These are phyloP conservation scores for Ustilago bromivora DNA, from an alignment of 1,284 basidiomycete species.

Conservation along the genomic window DNA sequence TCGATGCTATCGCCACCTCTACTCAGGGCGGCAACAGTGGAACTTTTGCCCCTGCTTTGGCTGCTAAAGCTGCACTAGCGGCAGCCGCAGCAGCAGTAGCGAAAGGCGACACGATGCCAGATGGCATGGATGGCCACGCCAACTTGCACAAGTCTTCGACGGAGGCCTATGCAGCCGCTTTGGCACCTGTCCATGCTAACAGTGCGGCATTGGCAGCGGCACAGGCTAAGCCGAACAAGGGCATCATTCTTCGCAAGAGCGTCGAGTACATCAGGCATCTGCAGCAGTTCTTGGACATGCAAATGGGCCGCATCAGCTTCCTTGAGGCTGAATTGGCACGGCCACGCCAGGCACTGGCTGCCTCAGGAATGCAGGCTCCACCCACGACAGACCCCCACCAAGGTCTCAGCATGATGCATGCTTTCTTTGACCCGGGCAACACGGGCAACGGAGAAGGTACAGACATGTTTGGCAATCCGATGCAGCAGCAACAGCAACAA, in stretches of 20 bases:
- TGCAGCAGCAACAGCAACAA: conserved; percentile 23
- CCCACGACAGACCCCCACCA: conserved; percentile 48
- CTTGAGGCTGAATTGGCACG: conserved; percentile 58
- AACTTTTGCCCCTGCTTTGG: conserved; percentile 50
- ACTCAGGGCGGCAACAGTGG: conserved; percentile 61
- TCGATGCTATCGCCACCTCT: conserved; percentile 63
- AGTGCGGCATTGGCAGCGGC: conserved; percentile 61
- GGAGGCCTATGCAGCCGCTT: conserved; percentile 50
- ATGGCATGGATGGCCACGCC: conserved; percentile 14
- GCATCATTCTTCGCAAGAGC: conserved; percentile 67
- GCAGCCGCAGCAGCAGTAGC: conserved; percentile 43
- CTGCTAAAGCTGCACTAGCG: conserved; percentile 51
- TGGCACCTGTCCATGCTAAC: conserved; percentile 59
- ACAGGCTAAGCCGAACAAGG: conserved; percentile 68
- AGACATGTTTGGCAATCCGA: conserved; percentile 18
- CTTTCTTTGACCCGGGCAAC: conserved; percentile 37
- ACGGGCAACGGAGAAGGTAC: conserved; percentile 6
- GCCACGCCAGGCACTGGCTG: conserved; percentile 41
- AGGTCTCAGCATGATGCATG: conserved; percentile 50
- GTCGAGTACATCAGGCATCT: conserved; percentile 68
- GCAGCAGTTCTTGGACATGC: conserved; percentile 66
- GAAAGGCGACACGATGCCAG: conserved; percentile 29
- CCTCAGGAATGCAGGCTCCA: conserved; percentile 50
- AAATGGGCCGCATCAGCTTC: conserved; percentile 59
- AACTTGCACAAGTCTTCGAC: conserved; percentile 50